Conservation (phyloP, 768 basidiomycete genomes). For the Rhodotorula toruloides region DNA sequence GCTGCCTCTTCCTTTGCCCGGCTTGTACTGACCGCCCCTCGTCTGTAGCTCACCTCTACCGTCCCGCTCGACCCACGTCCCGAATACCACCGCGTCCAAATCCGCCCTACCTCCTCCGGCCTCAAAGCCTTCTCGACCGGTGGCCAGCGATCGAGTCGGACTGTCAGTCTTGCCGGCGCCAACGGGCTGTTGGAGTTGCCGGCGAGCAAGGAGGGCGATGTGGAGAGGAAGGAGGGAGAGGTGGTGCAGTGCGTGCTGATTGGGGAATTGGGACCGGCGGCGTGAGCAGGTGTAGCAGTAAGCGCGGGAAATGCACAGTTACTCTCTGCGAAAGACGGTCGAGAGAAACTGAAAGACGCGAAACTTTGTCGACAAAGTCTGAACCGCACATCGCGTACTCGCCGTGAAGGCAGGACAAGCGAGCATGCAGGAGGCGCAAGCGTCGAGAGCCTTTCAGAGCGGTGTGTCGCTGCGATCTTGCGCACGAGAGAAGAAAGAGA, state of each 20-base stretch:
- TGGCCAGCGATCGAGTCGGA: constrained; percentile 76
- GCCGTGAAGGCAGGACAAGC: too few relatives aligned
- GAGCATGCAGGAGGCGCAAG: too few relatives aligned
- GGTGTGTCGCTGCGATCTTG: too few relatives aligned
- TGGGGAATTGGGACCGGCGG: constrained; percentile 52
- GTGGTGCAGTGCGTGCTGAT: constrained; percentile 61
- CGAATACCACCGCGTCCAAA: constrained; percentile 74
- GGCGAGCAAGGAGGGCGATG: constrained; percentile 43
- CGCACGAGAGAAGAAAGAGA: too few relatives aligned
- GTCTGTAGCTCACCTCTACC: constrained; percentile 32
- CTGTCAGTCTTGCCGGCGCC: constrained; percentile 71
- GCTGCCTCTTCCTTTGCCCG: too few relatives aligned
- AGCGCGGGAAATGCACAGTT: not conserved
- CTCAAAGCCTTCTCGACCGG: constrained; percentile 69
- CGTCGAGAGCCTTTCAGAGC: too few relatives aligned
- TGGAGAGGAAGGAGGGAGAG: constrained; percentile 56
- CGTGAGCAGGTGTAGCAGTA: not conserved
- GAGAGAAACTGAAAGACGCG: too few relatives aligned
- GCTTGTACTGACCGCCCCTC: not conserved
- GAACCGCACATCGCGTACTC: too few relatives aligned
- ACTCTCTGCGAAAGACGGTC: too few relatives aligned
- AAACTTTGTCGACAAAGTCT: too few relatives aligned
- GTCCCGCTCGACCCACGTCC: constrained; percentile 68
- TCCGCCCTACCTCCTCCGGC: constrained; percentile 48
- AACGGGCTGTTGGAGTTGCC: constrained; percentile 74